Evolutionary conservation across 139 green algal species (phyloP).

Genomic region (Chlamydomonas sphaeroides): DNA sequence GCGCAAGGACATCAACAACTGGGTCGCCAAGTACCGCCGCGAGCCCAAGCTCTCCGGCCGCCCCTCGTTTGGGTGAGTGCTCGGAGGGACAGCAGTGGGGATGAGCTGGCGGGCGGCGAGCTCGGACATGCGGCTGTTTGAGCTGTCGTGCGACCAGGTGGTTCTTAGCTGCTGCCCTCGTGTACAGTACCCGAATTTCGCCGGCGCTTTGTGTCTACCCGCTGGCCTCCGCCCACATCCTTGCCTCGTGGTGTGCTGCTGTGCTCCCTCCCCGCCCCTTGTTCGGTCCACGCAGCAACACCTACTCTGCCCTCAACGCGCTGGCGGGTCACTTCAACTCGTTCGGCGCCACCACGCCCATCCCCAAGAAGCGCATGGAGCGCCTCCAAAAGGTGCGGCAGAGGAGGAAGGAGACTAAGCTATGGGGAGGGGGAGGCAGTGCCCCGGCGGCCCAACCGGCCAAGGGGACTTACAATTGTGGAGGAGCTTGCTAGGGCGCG

Average conservation of each 20-base stretch:
- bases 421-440: too few relatives aligned
- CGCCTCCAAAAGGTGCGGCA: slow-evolving; percentile 80
- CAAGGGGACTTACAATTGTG: too few relatives aligned
- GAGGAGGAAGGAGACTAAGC: background rate
- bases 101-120: background rate
- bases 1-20: slow-evolving; percentile 83
- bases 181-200: too few relatives aligned
- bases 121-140: too few relatives aligned
- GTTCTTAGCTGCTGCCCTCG: too few relatives aligned
- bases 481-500: too few relatives aligned
- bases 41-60: slow-evolving; percentile 76
- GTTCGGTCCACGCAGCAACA: too few relatives aligned
- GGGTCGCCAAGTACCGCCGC: slow-evolving; percentile 87
- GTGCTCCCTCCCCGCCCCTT: background rate
- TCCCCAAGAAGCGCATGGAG: slow-evolving; percentile 93
- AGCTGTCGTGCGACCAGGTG: too few relatives aligned
- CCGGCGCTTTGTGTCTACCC: too few relatives aligned
- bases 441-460: too few relatives aligned
- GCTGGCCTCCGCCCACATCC: background rate
- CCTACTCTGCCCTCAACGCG: slow-evolving; percentile 91
- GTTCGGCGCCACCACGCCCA: slow-evolving; percentile 82
- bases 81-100: too few relatives aligned
- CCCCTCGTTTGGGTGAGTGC: slow-evolving; percentile 79
- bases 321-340: slow-evolving; percentile 93
- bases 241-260: background rate